phyloP scores from a whole-genome alignment of 2,329 filamentous ascomycete genomes.

The Fusarium anthophilum region DNA sequence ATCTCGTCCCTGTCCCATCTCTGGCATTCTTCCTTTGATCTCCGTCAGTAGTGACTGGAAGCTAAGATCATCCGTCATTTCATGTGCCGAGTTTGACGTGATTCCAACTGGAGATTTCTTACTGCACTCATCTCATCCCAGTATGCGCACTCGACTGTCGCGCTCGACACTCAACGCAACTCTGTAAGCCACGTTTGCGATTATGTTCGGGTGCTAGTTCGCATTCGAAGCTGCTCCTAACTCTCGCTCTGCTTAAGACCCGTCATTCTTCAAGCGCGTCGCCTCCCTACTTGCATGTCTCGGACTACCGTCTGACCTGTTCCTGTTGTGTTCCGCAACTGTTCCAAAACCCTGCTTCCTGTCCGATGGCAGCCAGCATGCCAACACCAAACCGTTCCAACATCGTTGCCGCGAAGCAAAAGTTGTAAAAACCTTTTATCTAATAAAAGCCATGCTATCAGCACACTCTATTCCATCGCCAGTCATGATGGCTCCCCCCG shows the following conservation, averaged over 20 bases:
- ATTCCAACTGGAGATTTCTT: slow-evolving; percentile 5
- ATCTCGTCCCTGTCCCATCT: slow-evolving; percentile 6
- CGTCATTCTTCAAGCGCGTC: slow-evolving; percentile 19
- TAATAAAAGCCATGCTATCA: slow-evolving; percentile 42
- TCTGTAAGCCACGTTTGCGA: slow-evolving; percentile 34
- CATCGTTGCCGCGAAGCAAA: slow-evolving; percentile 38
- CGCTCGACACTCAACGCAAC: slow-evolving; percentile 30
- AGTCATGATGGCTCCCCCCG: slow-evolving; percentile 47
- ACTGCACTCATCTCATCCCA: slow-evolving; percentile 20
- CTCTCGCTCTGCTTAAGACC: slow-evolving; percentile 25
- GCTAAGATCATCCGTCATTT: neutral
- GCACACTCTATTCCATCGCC: slow-evolving; percentile 42
- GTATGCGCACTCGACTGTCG: slow-evolving; percentile 34
- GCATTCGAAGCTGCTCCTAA: slow-evolving; percentile 26
- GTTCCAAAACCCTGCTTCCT: slow-evolving; percentile 23
- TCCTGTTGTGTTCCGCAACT: slow-evolving; percentile 34
- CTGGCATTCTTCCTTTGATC: slow-evolving; percentile 1
- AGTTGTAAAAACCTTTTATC: slow-evolving; percentile 21
- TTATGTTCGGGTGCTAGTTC: slow-evolving; percentile 30
- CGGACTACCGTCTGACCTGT: slow-evolving; percentile 26
- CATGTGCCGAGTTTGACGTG: slow-evolving; percentile 1
- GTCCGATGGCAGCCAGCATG: slow-evolving; percentile 40
- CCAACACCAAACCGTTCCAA: slow-evolving; percentile 28
- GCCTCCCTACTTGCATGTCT: slow-evolving; percentile 39
- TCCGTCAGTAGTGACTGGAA: neutral